Evolutionary conservation across 805 yeast species (phyloP), one percentile per base, ranked within the genome.

Genomic region (Kazachstania viticola): DNA sequence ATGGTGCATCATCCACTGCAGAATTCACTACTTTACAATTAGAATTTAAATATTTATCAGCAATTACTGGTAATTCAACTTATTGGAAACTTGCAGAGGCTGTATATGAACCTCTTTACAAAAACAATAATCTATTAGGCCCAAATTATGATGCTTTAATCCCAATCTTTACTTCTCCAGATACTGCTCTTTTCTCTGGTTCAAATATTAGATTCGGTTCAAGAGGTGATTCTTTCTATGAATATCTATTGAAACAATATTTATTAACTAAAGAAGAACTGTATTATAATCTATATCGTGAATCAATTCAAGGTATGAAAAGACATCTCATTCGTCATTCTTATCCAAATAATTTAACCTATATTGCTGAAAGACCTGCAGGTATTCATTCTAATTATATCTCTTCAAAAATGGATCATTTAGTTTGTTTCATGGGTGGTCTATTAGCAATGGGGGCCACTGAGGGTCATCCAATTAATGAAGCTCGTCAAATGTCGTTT

Each of bases 221-320:
- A 1, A 67, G 95, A 44, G 96, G 95, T 29, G 96, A 85, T 56
- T 82, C 95, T 1, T 87, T 85, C 53, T 85, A 87, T 50, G 95
- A 87, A 58, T 84, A 84, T 51, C 61, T 87, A 28, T 63, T 85
- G 41, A 85, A 85, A 54, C 95, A 84, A 56, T 82, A 79, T 48
- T 57, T 87, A 41, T 87, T 81, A 54, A 83, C 95, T 2, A 65
- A 66, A 34, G 70, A 71, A 48, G 54, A 62, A 38, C 50, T 79
- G 9, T 85, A 83, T 55, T 61, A 73, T 46, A 69, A 71, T 11
- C 73, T 85, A 77, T 87, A 84, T 55, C 70, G 75, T 41, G 81
- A 79, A 51, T 64, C 93, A 0, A 76, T 80, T 26, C 69, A 64
- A 19, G 95, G 95, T 16, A 79, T 87, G 39, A 78, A 73, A 49